Percentiles rank a stretch among this genome's conserved stretches.
phyloP scores from a whole-genome alignment of 2,329 filamentous ascomycete species.

The Fusarium guadeloupense region DNA sequence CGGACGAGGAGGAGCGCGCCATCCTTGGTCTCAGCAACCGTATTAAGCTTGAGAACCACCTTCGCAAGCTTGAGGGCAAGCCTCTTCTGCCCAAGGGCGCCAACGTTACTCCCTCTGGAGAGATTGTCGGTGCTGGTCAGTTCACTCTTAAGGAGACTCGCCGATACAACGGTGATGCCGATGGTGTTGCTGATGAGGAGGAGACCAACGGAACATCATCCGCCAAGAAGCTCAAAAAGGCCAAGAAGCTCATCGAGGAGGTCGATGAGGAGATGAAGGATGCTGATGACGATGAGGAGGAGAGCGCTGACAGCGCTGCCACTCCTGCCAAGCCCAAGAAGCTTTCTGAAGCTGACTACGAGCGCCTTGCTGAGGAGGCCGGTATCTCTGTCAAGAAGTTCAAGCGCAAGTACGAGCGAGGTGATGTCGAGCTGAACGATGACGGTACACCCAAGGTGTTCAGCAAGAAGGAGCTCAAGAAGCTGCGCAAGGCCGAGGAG shows the following conservation, averaged over 20 bases:
- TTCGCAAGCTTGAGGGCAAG: conserved; percentile 88
- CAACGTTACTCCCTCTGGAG: conserved; percentile 78
- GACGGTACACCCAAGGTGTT: conserved; percentile 73
- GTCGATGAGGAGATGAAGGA: conserved; percentile 58
- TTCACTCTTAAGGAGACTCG: conserved; percentile 92
- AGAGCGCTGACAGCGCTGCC: conserved; percentile 43
- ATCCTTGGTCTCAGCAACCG: conserved; percentile 79
- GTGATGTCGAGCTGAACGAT: conserved; percentile 73
- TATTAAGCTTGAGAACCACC: conserved; percentile 77
- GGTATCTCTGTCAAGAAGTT: conserved; percentile 80
- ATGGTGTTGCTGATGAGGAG: conserved; percentile 78
- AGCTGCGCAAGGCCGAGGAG: conserved; percentile 71
- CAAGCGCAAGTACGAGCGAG: conserved; percentile 79
- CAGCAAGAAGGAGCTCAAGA: conserved; percentile 82
- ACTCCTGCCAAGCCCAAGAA: conserved; percentile 52
- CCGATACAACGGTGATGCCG: conserved; percentile 94
- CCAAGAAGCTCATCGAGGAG: conserved; percentile 55
- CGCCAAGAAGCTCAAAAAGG: conserved; percentile 50
- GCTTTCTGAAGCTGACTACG: conserved; percentile 65
- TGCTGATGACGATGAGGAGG: conserved; percentile 50
- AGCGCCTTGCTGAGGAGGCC: conserved; percentile 69
- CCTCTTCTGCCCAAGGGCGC: conserved; percentile 80
- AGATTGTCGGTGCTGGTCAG: conserved; percentile 72
- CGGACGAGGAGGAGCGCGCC: conserved; percentile 89
- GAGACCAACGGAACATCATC: conserved; percentile 53